Conservation (phyloP, 2,329 filamentous ascomycete genomes). For the Colletotrichum sp. region DNA sequence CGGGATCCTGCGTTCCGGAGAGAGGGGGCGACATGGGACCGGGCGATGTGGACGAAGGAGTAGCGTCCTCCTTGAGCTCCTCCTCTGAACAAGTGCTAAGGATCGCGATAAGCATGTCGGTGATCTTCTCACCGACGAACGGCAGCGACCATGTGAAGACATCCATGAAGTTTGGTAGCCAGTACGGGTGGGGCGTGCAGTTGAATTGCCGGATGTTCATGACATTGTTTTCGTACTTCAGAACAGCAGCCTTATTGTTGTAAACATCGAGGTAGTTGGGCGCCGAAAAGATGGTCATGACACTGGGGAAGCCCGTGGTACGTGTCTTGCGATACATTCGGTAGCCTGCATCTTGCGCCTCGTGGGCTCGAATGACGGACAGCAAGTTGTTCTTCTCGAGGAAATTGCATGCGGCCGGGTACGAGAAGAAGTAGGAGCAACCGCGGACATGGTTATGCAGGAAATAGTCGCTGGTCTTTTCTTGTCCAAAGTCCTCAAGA, state of each 20-base stretch:
- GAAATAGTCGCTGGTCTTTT: conserved; percentile 98
- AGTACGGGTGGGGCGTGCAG: conserved; percentile 98
- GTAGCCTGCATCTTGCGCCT: conserved; percentile 98
- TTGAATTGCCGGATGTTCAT: conserved; percentile 99
- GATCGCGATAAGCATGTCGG: conserved; percentile 98
- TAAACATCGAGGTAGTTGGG: conserved; percentile 99
- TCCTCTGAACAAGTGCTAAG: conserved; percentile 99
- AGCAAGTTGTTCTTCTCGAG: conserved; percentile 98
- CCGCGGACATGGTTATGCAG: conserved; percentile 98
- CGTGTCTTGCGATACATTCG: conserved; percentile 99
- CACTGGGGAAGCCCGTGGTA: conserved; percentile 96
- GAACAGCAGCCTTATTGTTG: conserved; percentile 98
- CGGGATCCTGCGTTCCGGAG: conserved; percentile 67
- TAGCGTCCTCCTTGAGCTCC: conserved; percentile 89
- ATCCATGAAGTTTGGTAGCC: conserved; percentile 99
- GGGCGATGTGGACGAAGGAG: conserved; percentile 71
- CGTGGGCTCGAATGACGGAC: conserved; percentile 96
- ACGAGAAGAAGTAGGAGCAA: conserved; percentile 99
- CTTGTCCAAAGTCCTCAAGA: conserved; percentile 96
- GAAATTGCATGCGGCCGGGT: conserved; percentile 95
- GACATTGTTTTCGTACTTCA: conserved; percentile 99
- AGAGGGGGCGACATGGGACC: conserved; percentile 79
- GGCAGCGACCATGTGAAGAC: conserved; percentile 99
- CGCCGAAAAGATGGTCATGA: conserved; percentile 99
- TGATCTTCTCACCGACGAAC: conserved; percentile 99